A percentile compares a stretch with the other conserved stretches of the same genome.
Evolutionary conservation across 352 stramenopile genomes (phyloP).

Genomic region (Globisporangium emineosum): DNA sequence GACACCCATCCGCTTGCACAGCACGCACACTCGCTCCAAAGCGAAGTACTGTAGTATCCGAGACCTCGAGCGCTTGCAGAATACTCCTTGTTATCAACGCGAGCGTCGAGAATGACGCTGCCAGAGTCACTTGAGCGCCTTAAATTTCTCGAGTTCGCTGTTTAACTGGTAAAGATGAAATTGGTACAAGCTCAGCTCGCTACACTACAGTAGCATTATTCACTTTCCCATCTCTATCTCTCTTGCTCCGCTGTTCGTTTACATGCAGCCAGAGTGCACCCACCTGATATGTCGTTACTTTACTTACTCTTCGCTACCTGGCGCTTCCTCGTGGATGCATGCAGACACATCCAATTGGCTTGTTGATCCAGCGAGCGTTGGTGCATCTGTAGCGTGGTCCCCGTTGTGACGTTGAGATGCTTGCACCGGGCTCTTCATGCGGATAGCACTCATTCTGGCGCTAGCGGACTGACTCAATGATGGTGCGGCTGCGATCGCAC

Average conservation of each 20-base stretch:
- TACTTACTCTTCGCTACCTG: neutral
- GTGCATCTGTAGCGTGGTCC: neutral
- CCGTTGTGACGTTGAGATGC: neutral
- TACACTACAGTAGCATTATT: too few relatives aligned
- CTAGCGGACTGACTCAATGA: neutral
- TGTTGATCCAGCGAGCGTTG: neutral
- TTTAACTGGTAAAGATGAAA: neutral
- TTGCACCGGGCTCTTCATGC: neutral
- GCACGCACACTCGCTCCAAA: neutral
- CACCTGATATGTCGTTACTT: neutral
- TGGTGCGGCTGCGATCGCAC: neutral
- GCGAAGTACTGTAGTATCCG: too few relatives aligned
- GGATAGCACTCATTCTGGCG: neutral
- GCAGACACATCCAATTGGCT: neutral
- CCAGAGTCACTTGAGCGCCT: neutral
- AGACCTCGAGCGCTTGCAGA: too few relatives aligned
- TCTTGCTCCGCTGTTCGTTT: neutral
- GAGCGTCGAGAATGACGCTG: neutral
- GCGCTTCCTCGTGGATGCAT: neutral
- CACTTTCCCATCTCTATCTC: neutral
- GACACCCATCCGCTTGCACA: neutral
- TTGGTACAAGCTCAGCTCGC: neutral
- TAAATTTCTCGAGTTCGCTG: neutral
- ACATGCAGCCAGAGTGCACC: neutral
- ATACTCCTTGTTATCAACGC: too few relatives aligned